Percentiles rank a stretch among this genome's conserved stretches.
phyloP scores from a whole-genome alignment of 2,329 filamentous ascomycete species.

The Catunica adiposa region DNA sequence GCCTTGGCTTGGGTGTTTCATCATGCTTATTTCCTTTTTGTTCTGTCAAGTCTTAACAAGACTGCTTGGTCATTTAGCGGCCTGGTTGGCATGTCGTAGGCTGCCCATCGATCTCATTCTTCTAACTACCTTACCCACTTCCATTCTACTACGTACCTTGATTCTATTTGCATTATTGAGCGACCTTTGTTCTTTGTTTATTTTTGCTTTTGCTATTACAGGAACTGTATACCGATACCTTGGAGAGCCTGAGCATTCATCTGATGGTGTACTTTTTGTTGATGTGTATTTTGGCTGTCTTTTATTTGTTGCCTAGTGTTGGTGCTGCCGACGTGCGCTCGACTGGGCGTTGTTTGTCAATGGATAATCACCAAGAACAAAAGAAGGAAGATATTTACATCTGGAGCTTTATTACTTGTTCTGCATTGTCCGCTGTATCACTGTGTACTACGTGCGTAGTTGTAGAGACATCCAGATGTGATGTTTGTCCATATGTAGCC shows the following conservation, averaged over 20 bases:
- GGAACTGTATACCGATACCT: not conserved
- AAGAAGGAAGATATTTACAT: not conserved
- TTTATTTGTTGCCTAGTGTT: not conserved
- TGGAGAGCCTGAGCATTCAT: not conserved
- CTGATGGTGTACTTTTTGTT: not conserved
- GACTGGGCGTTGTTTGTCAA: not conserved
- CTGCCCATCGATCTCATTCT: not conserved
- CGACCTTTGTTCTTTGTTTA: not conserved
- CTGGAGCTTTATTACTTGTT: not conserved
- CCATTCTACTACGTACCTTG: not conserved
- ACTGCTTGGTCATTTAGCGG: not conserved
- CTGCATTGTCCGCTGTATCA: not conserved
- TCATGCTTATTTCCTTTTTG: not conserved
- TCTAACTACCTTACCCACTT: not conserved
- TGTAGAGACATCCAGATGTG: not conserved
- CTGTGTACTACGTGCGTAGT: not conserved
- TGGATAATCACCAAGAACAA: slow-evolving; percentile 2
- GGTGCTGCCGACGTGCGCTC: not conserved
- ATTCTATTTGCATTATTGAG: slow-evolving; percentile 1
- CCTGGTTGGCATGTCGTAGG: not conserved
- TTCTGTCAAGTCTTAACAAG: not conserved
- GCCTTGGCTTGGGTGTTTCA: not conserved
- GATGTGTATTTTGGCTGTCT: not conserved
- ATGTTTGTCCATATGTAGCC: not conserved
- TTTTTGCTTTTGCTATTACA: not conserved